Evolutionary conservation across 805 yeast species (phyloP).

Genomic region (Sugiyamaella mastotermitis): DNA sequence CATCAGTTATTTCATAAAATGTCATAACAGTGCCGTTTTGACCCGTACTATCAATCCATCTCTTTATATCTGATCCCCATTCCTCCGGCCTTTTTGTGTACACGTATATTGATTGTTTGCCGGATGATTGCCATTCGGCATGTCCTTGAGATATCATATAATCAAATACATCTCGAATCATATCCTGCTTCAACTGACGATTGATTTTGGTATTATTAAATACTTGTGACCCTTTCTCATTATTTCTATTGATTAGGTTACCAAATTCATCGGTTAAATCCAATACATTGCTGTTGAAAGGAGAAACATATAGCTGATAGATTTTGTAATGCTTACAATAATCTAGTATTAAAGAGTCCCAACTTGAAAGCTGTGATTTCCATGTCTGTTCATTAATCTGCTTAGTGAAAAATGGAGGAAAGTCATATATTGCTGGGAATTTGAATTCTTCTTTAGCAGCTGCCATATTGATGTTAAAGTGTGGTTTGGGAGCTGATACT

Average conservation of each 20-base stretch:
- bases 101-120: slow-evolving; percentile 33
- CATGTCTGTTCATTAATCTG: slow-evolving; percentile 81
- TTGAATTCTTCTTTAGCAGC: slow-evolving; percentile 7
- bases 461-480: too few species aligned
- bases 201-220: slow-evolving; percentile 30
- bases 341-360: slow-evolving; percentile 60
- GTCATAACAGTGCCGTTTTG: slow-evolving; percentile 75
- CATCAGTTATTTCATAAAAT: slow-evolving; percentile 67
- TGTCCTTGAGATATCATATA: slow-evolving; percentile 50
- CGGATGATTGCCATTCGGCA: slow-evolving; percentile 41
- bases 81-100: slow-evolving; percentile 66
- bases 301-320: slow-evolving; percentile 54
- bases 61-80: slow-evolving; percentile 59
- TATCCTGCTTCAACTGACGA: slow-evolving; percentile 45
- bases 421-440: slow-evolving; percentile 55
- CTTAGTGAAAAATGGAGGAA: slow-evolving; percentile 88
- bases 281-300: too few species aligned
- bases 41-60: slow-evolving; percentile 73
- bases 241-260: too few species aligned
- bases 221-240: too few species aligned
- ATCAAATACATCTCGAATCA: slow-evolving; percentile 49
- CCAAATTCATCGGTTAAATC: too few species aligned
- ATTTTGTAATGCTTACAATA: slow-evolving; percentile 53
- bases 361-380: slow-evolving; percentile 68
- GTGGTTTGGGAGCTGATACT: too few species aligned